Percentiles rank a stretch among this genome's conserved stretches.
Evolutionary conservation across 768 basidiomycete species (phyloP).

Genomic region (Pisolithus microcarpus): DNA sequence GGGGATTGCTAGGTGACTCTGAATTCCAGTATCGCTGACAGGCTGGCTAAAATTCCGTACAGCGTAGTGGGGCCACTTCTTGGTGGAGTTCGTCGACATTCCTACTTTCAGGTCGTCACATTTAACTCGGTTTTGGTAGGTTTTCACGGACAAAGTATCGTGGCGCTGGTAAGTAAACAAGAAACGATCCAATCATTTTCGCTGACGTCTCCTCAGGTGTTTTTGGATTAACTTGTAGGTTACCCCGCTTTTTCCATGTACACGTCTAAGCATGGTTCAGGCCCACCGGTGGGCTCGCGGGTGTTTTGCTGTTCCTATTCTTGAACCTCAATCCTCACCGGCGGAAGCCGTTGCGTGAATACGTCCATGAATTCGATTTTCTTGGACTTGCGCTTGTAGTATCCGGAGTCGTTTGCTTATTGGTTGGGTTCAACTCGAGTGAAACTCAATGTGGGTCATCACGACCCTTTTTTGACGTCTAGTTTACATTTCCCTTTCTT

Average conservation of each 20-base stretch:
- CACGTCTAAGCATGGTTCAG: constrained; percentile 11
- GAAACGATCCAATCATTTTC: too few relatives aligned
- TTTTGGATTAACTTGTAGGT: constrained; percentile 32
- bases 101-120: neutral
- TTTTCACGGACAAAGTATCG: constrained; percentile 28
- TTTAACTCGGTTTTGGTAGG: constrained; percentile 10
- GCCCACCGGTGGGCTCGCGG: constrained; percentile 31
- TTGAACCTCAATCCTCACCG: constrained; percentile 31
- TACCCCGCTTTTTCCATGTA: neutral
- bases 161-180: constrained; percentile 31
- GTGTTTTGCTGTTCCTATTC: constrained; percentile 26
- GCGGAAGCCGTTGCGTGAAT: constrained; percentile 24
- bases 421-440: constrained; percentile 33
- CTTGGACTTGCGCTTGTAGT: constrained; percentile 31
- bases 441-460: constrained; percentile 24
- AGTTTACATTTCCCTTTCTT: neutral
- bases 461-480: neutral
- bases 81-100: constrained; percentile 24
- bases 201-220: constrained; percentile 22
- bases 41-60: neutral
- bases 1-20: constrained; percentile 50
- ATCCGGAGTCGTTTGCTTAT: constrained; percentile 29
- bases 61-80: constrained; percentile 39
- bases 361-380: constrained; percentile 33
- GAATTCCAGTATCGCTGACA: neutral